phyloP scores from a whole-genome alignment of 176 grass and related monocot species.

The Elymus sibiricus region DNA sequence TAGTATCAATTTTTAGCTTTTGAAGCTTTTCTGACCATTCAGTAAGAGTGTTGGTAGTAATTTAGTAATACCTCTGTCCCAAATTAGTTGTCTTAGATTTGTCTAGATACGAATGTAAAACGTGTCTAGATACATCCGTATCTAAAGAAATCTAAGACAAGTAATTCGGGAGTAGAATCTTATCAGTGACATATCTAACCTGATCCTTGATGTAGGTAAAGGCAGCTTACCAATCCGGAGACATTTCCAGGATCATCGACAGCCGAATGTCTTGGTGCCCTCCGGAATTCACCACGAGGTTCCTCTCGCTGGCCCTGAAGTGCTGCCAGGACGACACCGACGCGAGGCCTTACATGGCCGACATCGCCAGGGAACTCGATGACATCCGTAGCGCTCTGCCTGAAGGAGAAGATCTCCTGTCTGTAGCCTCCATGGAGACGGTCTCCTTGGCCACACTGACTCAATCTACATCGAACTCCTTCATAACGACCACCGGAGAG shows the following conservation, averaged over 20 bases:
- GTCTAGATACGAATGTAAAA: too few relatives aligned
- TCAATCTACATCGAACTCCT: slow-evolving; percentile 20
- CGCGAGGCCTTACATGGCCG: slow-evolving; percentile 71
- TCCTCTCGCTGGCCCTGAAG: slow-evolving; percentile 60
- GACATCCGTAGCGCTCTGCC: slow-evolving; percentile 49
- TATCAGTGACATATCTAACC: neutral
- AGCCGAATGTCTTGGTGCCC: slow-evolving; percentile 44
- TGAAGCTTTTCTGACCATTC: neutral
- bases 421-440: neutral
- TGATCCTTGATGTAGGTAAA: slow-evolving; percentile 58
- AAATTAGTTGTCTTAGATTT: too few relatives aligned
- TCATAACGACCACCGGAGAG: neutral
- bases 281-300: slow-evolving; percentile 43
- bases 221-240: slow-evolving; percentile 43
- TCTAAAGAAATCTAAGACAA: too few relatives aligned
- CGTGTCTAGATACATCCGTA: too few relatives aligned
- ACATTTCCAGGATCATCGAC: slow-evolving; percentile 57
- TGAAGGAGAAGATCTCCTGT: slow-evolving; percentile 30
- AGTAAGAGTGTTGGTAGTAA: neutral
- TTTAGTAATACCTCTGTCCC: too few relatives aligned
- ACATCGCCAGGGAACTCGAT: slow-evolving; percentile 79
- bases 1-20: neutral
- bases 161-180: neutral
- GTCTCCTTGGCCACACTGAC: slow-evolving; percentile 21
- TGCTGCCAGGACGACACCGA: slow-evolving; percentile 78